A percentile compares a stretch with the other conserved stretches of the same genome.
Evolutionary conservation across 768 basidiomycete species (phyloP).

Genomic region (Hortiboletus campestris): DNA sequence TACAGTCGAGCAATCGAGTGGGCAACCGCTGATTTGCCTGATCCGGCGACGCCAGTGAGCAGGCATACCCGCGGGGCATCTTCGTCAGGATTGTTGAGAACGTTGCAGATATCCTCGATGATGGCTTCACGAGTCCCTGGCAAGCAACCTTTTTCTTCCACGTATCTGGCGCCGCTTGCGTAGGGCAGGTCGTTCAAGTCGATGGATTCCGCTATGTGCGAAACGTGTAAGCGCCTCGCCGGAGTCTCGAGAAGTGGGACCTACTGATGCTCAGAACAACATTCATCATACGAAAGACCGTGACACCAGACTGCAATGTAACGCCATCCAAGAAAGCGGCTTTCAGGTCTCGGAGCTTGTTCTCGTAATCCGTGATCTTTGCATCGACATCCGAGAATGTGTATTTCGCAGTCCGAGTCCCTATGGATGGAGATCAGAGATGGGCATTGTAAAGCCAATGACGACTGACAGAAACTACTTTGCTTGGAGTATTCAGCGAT

Average conservation of each 20-base stretch:
- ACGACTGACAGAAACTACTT: conserved; percentile 15
- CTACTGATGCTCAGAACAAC: conserved; percentile 5
- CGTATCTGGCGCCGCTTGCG: conserved; percentile 23
- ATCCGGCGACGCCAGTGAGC: conserved; percentile 28
- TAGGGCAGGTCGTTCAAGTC: conserved; percentile 24
- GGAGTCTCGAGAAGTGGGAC: neutral
- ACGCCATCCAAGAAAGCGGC: conserved; percentile 15
- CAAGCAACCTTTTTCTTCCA: conserved; percentile 18
- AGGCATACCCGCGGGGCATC: conserved; percentile 24
- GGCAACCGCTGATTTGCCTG: conserved; percentile 34
- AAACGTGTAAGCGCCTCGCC: neutral
- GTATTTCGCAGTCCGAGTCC: conserved; percentile 17
- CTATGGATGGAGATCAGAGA: conserved; percentile 4
- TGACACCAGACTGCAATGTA: conserved; percentile 12
- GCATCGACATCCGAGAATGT: conserved; percentile 16
- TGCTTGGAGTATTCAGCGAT: conserved; percentile 21
- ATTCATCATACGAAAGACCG: conserved; percentile 23
- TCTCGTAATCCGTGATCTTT: conserved; percentile 20
- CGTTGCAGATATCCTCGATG: conserved; percentile 17
- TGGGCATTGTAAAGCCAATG: neutral
- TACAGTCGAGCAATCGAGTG: conserved; percentile 29
- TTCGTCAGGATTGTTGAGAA: conserved; percentile 11
- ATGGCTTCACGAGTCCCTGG: conserved; percentile 20
- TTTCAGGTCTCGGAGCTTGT: conserved; percentile 19
- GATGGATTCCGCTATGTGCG: conserved; percentile 8